phyloP scores from a whole-genome alignment of 1,139 yeast species.

The Meyerozyma athensensis region DNA sequence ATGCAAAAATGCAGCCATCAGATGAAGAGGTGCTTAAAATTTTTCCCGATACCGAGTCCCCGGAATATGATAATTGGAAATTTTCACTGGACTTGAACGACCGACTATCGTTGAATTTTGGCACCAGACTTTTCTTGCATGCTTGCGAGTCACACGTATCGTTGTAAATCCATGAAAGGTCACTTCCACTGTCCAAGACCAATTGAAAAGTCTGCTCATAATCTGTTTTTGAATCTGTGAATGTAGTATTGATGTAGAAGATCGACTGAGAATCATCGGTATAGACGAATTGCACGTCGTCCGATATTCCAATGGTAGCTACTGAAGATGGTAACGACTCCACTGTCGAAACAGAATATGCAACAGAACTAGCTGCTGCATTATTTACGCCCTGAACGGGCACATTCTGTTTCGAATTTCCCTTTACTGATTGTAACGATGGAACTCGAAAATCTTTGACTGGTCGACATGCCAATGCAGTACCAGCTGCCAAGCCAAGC shows the following conservation, averaged over 20 bases:
- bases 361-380: neutral
- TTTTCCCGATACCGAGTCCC: constrained; percentile 52
- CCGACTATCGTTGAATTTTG: constrained; percentile 20
- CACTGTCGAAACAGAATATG: neutral
- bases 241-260: constrained; percentile 19
- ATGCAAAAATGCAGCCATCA: constrained; percentile 26
- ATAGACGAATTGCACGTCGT: constrained; percentile 20
- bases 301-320: constrained; percentile 18
- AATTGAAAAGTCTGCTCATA: constrained; percentile 42
- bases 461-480: constrained; percentile 8
- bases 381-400: neutral
- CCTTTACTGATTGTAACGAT: neutral
- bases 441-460: constrained; percentile 12
- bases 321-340: constrained; percentile 11
- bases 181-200: constrained; percentile 63
- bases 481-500: constrained; percentile 1
- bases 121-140: constrained; percentile 27
- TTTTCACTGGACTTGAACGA: constrained; percentile 12
- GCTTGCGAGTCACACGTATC: constrained; percentile 42
- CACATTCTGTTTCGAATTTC: constrained; percentile 2
- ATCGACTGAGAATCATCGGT: constrained; percentile 26
- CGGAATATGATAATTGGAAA: constrained; percentile 49
- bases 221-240: constrained; percentile 22
- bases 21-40: constrained; percentile 21
- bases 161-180: constrained; percentile 61